These are phyloP conservation scores for Phlebiopsis gigantea DNA, from an alignment of 768 basidiomycete species.

Conservation along the genomic window DNA sequence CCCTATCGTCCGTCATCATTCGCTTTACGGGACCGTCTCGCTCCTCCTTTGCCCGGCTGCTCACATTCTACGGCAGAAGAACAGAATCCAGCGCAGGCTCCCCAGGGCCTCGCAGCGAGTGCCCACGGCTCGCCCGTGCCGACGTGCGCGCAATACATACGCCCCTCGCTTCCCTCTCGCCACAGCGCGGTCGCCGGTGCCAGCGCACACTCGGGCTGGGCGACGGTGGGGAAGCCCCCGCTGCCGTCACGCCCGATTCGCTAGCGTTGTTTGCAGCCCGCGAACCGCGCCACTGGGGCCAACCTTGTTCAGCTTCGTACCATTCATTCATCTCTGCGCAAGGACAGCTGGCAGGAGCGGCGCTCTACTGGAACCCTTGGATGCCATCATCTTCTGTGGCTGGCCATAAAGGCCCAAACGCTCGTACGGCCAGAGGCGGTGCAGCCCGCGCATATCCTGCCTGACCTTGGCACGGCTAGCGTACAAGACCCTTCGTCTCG, in stretches of 20 bases:
- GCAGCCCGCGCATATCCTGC: background rate
- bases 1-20: conserved; percentile 2
- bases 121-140: background rate
- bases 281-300: background rate
- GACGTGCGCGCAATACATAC: background rate
- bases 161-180: background rate
- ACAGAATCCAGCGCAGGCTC: background rate
- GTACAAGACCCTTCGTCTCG: background rate
- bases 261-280: background rate
- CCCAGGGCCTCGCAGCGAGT: background rate
- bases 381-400: conserved; percentile 6
- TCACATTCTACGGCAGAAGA: conserved; percentile 8
- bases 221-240: too few species aligned
- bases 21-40: background rate
- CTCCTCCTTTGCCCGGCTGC: background rate
- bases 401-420: conserved; percentile 1
- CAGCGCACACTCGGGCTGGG: background rate
- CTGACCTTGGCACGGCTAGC: background rate
- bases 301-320: background rate
- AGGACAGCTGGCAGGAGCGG: background rate
- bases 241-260: background rate
- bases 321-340: background rate
- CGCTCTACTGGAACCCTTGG: background rate
- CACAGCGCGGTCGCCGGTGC: background rate
- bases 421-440: background rate